phyloP scores from a whole-genome alignment of 495 filamentous ascomycete genomes.

The Darksidea phi region DNA sequence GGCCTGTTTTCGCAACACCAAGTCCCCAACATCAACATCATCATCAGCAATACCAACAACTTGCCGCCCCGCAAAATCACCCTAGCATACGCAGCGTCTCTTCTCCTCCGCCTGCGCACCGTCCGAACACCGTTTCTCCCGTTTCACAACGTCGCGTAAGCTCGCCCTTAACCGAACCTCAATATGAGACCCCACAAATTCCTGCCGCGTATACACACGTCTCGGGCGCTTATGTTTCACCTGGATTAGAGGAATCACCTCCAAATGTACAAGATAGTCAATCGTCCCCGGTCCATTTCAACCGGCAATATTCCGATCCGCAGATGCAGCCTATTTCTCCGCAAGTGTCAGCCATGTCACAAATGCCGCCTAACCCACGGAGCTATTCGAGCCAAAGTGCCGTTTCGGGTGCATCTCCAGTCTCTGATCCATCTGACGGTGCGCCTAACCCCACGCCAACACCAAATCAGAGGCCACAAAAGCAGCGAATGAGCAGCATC shows the following conservation, averaged over 20 bases:
- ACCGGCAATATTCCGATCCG: constrained; percentile 26
- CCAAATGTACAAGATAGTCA: background rate
- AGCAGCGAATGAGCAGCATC: constrained; percentile 32
- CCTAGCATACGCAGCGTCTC: constrained; percentile 14
- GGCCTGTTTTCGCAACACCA: background rate
- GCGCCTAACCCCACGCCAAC: background rate
- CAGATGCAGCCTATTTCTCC: constrained; percentile 28
- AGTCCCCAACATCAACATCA: background rate
- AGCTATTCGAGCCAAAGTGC: constrained; percentile 17
- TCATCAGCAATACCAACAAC: constrained; percentile 6
- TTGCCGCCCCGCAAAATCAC: background rate
- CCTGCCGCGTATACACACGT: constrained; percentile 32
- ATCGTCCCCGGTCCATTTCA: background rate
- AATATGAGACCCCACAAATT: constrained; percentile 35
- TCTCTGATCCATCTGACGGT: constrained; percentile 24
- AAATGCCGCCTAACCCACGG: constrained; percentile 5
- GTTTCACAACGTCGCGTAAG: constrained; percentile 23
- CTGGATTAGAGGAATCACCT: background rate
- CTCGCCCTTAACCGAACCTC: constrained; percentile 24
- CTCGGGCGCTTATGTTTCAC: constrained; percentile 8
- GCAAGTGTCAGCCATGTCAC: constrained; percentile 23
- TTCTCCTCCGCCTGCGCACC: constrained; percentile 13
- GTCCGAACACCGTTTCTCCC: constrained; percentile 4
- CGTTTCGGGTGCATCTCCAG: constrained; percentile 22
- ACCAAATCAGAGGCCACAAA: constrained; percentile 12